Evolutionary conservation across 2,329 filamentous ascomycete species (phyloP).

Genomic region (Claviceps sp.): DNA sequence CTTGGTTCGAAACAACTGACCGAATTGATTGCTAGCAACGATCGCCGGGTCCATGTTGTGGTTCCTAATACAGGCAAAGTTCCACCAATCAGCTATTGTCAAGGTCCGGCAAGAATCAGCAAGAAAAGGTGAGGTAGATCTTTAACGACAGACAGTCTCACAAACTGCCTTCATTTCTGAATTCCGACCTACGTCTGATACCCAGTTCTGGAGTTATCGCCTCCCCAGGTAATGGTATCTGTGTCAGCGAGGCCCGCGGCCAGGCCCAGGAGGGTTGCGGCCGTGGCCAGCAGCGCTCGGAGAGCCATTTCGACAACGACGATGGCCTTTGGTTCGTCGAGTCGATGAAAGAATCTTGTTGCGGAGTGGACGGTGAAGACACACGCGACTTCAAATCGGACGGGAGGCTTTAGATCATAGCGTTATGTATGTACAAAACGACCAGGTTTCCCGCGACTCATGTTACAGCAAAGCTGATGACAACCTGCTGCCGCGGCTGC

Average conservation of each 20-base stretch:
- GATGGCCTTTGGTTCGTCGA: background rate
- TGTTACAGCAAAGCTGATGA: background rate
- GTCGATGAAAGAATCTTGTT: background rate
- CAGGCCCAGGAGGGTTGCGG: slow-evolving; percentile 20
- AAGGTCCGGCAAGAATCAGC: background rate
- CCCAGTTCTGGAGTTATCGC: slow-evolving; percentile 38
- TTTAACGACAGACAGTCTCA: background rate
- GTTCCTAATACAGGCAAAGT: slow-evolving; percentile 21
- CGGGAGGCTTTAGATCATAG: background rate
- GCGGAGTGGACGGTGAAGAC: background rate
- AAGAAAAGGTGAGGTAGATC: background rate
- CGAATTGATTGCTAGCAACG: slow-evolving; percentile 40
- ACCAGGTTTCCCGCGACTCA: background rate
- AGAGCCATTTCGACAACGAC: slow-evolving; percentile 13
- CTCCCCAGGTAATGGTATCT: slow-evolving; percentile 47
- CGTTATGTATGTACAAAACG: background rate
- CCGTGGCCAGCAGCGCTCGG: slow-evolving; percentile 16
- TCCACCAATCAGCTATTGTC: background rate
- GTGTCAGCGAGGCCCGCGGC: slow-evolving; percentile 27
- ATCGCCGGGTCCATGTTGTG: slow-evolving; percentile 51
- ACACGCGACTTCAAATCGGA: background rate
- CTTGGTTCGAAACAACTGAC: slow-evolving; percentile 36
- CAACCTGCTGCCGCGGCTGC: background rate
- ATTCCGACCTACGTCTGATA: slow-evolving; percentile 33
- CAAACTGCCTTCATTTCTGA: background rate